Evolutionary conservation across 495 filamentous ascomycete species (phyloP).

Genomic region (Neurospora pannonica): DNA sequence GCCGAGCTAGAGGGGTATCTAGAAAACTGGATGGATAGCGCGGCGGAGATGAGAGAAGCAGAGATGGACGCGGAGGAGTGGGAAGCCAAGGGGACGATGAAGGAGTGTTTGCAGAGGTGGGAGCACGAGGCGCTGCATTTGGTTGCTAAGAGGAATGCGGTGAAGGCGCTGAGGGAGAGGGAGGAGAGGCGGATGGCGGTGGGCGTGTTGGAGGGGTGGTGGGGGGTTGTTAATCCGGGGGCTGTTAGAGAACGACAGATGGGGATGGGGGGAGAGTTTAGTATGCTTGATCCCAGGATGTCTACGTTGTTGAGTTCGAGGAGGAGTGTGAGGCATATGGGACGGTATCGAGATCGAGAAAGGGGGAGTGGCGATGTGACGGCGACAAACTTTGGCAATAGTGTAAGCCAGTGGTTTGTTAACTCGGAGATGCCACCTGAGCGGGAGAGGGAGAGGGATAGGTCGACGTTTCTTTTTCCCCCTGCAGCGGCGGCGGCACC

Average conservation of each 20-base stretch:
- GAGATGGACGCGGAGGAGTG: conserved; percentile 17
- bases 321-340: background rate
- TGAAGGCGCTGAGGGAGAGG: conserved; percentile 12
- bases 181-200: conserved; percentile 13
- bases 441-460: background rate
- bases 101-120: conserved; percentile 13
- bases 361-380: background rate
- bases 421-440: background rate
- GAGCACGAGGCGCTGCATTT: conserved; percentile 22
- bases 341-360: background rate
- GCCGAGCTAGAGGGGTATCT: conserved; percentile 19
- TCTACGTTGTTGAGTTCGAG: background rate
- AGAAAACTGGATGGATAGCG: conserved; percentile 9
- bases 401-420: background rate
- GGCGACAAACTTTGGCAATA: background rate
- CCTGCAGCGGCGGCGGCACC: too few species aligned
- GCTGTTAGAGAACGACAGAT: conserved; percentile 1
- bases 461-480: background rate
- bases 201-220: conserved; percentile 19
- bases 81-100: conserved; percentile 12
- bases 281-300: background rate
- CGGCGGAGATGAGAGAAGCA: conserved; percentile 10
- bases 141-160: conserved; percentile 9
- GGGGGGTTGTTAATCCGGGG: conserved; percentile 11
- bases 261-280: background rate